These are phyloP conservation scores for Penicillium sp. DNA, from an alignment of 2,329 filamentous ascomycete genomes.

Conservation along the genomic window DNA sequence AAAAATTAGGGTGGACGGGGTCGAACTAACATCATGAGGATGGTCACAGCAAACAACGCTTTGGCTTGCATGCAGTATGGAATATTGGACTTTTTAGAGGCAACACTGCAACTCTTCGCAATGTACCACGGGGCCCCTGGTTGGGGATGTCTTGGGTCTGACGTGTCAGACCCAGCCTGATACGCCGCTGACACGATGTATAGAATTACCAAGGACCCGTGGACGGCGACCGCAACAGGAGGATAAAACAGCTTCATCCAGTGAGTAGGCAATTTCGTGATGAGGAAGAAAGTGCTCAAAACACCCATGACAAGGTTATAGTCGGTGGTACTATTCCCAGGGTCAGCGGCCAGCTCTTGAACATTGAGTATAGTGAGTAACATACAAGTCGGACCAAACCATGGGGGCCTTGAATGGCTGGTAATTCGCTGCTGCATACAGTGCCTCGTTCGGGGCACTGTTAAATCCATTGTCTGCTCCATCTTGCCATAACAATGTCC, in stretches of 20 bases:
- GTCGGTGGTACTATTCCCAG: conserved; percentile 45
- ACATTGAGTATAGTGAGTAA: background rate
- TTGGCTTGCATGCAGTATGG: conserved; percentile 55
- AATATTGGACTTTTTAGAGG: conserved; percentile 38
- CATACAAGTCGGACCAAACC: conserved; percentile 55
- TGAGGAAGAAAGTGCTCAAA: conserved; percentile 52
- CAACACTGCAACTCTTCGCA: conserved; percentile 51
- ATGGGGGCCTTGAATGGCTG: conserved; percentile 45
- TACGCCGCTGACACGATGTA: conserved; percentile 49
- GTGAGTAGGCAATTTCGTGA: conserved; percentile 51
- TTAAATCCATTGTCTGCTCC: conserved; percentile 56
- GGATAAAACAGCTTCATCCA: conserved; percentile 51
- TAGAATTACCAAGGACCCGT: conserved; percentile 44
- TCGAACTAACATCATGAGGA: conserved; percentile 45
- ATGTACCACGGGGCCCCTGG: conserved; percentile 56
- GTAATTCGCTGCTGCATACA: conserved; percentile 55
- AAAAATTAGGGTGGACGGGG: background rate
- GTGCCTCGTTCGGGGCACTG: conserved; percentile 47
- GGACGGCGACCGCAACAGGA: conserved; percentile 46
- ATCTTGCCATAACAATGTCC: conserved; percentile 54
- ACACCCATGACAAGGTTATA: conserved; percentile 56
- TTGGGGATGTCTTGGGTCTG: conserved; percentile 47
- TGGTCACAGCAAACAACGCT: conserved; percentile 48
- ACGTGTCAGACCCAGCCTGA: conserved; percentile 52
- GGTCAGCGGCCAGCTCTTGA: background rate